Base-by-base conservation (phyloP, 2,329 filamentous ascomycete species). In the Pseudocercospora crystallina region DNA sequence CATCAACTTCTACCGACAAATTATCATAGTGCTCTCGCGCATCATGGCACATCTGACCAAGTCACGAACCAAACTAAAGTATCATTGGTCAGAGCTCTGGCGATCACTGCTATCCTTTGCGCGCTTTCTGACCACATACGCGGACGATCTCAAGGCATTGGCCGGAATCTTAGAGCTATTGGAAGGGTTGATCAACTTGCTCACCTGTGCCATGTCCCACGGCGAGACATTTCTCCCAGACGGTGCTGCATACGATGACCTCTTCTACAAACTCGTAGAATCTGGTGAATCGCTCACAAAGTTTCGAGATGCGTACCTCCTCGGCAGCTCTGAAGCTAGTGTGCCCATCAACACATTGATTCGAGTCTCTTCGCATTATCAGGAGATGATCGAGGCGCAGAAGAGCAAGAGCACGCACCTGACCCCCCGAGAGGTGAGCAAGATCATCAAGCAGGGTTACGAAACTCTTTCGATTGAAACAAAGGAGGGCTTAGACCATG, bases 201-300 rank as follows among this genome's bases (percentile, higher is more conserved):
- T 96, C 34, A 89, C 89, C 1, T 80, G 96, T 34, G 88, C 89
- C 2, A 78, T 99, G 7, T 94, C 89, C 1, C 83, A 84, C 2
- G 94, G 94, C 5, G 94, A 97, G 68, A 85, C 87, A 2, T 97
- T 99, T 71, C 79, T 99, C 7, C 94, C 92, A 0, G 89, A 88
- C 29, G 85, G 90, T 0, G 82, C 87, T 13, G 85, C 89, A 1
- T 97, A 97, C 70, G 94, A 99, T 63, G 94, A 99, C 65, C 78
- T 99, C 0, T 97, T 99, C 73, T 99, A 99, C 81, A 99, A 99
- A 73, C 81, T 97, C 2, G 90, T 97, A 20, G 94, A 99, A 71
- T 88, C 86, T 2, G 90, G 91, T 9, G 89, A 95, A 42, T 80
- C 89, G 10, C 79, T 97, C 15, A 75, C 80, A 30, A 90, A 89